Percentiles rank a stretch among this genome's conserved stretches.
phyloP scores from a whole-genome alignment of 2,329 filamentous ascomycete species.

The Colletotrichum tamarilloi region DNA sequence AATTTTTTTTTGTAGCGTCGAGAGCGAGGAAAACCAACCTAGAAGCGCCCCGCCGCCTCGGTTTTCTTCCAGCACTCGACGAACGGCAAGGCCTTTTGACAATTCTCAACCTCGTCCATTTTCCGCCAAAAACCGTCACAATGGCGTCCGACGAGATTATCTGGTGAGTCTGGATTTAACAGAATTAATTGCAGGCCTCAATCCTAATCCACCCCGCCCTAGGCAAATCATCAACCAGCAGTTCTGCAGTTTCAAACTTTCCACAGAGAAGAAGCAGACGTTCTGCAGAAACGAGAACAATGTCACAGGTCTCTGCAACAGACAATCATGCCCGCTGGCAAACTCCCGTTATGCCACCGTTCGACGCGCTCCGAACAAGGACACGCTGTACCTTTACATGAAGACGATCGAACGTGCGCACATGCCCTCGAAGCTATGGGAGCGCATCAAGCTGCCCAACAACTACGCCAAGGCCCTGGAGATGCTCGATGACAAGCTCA shows the following conservation, averaged over 20 bases:
- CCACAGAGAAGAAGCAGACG: constrained; percentile 85
- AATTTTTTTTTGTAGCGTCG: constrained; percentile 28
- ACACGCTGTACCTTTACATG: constrained; percentile 93
- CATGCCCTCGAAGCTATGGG: constrained; percentile 93
- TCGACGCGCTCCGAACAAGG: constrained; percentile 82
- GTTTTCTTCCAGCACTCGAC: constrained; percentile 28
- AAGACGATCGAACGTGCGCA: constrained; percentile 92
- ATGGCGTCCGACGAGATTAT: constrained; percentile 97
- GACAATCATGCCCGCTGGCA: constrained; percentile 89
- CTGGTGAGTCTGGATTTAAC: constrained; percentile 57
- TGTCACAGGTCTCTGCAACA: constrained; percentile 83
- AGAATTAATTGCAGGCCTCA: background rate
- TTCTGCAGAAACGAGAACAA: constrained; percentile 98
- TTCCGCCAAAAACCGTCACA: constrained; percentile 39
- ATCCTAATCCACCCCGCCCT: background rate
- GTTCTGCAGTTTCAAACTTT: constrained; percentile 95
- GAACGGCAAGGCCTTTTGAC: constrained; percentile 11
- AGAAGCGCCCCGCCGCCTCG: constrained; percentile 30
- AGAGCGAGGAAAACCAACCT: constrained; percentile 27
- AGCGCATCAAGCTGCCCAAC: constrained; percentile 86
- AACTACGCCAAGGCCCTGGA: constrained; percentile 93
- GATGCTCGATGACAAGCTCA: constrained; percentile 85
- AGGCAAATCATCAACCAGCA: constrained; percentile 93
- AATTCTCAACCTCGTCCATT: constrained; percentile 2
- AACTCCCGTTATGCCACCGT: constrained; percentile 95